Conservation (phyloP, 2,329 filamentous ascomycete species). For the Curvularia hawaiiensis region DNA sequence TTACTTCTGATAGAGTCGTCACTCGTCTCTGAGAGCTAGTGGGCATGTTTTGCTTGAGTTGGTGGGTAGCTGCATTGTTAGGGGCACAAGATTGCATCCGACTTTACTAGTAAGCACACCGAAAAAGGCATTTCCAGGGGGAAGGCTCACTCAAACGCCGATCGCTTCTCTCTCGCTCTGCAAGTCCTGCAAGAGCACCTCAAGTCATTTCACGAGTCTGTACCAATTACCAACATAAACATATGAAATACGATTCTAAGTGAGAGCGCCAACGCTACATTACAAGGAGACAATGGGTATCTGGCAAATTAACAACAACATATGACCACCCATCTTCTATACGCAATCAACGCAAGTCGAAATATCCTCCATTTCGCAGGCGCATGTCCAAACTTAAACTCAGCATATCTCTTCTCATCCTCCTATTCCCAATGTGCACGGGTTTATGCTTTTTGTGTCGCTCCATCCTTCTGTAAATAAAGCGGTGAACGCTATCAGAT, state of each 20-base stretch:
- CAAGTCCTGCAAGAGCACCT: neutral
- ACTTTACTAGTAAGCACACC: too few relatives aligned
- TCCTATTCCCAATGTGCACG: neutral
- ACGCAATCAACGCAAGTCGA: neutral
- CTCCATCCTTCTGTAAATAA: neutral
- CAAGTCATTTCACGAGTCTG: neutral
- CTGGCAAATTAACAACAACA: slow-evolving; percentile 18
- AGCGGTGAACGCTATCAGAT: slow-evolving; percentile 13
- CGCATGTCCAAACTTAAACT: neutral
- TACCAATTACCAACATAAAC: neutral
- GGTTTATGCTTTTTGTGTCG: neutral
- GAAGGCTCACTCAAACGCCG: slow-evolving; percentile 24
- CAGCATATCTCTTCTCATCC: neutral
- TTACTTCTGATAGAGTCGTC: too few relatives aligned
- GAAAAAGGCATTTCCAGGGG: slow-evolving; percentile 20
- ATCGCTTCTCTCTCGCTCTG: neutral
- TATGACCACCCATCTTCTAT: neutral
- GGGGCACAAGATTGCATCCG: too few relatives aligned
- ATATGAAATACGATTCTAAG: neutral
- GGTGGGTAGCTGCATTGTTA: too few relatives aligned
- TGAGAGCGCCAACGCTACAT: neutral
- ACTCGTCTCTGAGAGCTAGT: too few relatives aligned
- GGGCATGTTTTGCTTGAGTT: too few relatives aligned
- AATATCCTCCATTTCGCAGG: neutral
- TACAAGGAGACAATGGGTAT: slow-evolving; percentile 23